A percentile compares a stretch with the other conserved stretches of the same genome.
Evolutionary conservation across 768 basidiomycete species (phyloP).

Genomic region (Lanmaoa rubissima): DNA sequence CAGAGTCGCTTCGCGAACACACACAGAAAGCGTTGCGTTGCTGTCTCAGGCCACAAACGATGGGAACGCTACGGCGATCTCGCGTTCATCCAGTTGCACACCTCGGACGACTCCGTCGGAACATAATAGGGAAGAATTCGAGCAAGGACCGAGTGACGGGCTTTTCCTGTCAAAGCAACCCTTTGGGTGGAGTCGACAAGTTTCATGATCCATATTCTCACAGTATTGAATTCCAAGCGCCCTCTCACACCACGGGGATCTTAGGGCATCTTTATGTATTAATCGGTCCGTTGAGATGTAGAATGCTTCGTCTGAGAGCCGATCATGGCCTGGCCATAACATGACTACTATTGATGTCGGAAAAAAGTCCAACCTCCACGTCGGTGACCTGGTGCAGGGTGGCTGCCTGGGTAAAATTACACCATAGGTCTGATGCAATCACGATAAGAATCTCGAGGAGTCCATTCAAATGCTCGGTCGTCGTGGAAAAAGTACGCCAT

Average conservation of each 20-base stretch:
- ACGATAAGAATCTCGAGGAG: background rate
- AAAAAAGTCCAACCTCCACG: background rate
- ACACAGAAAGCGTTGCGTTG: background rate
- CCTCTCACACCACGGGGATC: constrained; percentile 32
- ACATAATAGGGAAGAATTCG: constrained; percentile 2
- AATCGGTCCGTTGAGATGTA: background rate
- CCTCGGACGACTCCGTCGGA: background rate
- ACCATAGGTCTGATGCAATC: background rate
- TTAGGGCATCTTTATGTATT: constrained; percentile 13
- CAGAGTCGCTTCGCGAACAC: background rate
- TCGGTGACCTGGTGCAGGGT: background rate
- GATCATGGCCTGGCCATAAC: background rate
- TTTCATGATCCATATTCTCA: constrained; percentile 11
- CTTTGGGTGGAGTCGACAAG: background rate
- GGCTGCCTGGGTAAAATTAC: background rate
- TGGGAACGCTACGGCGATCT: background rate
- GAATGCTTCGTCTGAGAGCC: background rate
- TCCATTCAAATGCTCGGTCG: background rate
- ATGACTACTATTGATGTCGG: too few relatives aligned
- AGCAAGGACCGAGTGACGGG: constrained; percentile 10
- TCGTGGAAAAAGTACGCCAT: background rate
- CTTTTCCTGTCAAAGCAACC: constrained; percentile 12
- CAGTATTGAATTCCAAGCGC: background rate
- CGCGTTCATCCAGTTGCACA: background rate
- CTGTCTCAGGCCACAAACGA: background rate